These are phyloP conservation scores for Microdochium paspali DNA, from an alignment of 2,329 filamentous ascomycete species.

Conservation along the genomic window DNA sequence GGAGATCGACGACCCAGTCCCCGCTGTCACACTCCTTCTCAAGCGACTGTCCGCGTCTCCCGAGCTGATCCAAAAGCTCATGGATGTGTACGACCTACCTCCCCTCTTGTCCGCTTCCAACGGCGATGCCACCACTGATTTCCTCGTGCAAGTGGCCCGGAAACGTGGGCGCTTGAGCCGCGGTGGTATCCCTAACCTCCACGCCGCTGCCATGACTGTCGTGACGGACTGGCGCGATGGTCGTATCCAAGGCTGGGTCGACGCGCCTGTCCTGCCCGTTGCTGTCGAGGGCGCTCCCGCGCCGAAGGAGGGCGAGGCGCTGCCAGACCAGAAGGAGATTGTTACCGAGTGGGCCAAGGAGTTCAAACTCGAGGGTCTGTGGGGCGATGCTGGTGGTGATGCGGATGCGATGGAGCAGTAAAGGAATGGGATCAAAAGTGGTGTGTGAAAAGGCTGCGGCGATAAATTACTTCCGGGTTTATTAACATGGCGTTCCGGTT, in stretches of 20 bases:
- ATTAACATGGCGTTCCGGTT: background rate
- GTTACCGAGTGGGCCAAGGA: slow-evolving; percentile 80
- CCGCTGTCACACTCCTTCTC: slow-evolving; percentile 77
- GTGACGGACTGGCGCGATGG: slow-evolving; percentile 96
- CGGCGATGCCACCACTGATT: slow-evolving; percentile 78
- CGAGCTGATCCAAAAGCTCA: slow-evolving; percentile 68
- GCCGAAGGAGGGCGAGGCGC: slow-evolving; percentile 13
- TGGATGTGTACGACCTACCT: slow-evolving; percentile 76
- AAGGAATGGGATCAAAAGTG: background rate
- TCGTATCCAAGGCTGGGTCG: slow-evolving; percentile 85
- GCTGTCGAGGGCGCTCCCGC: slow-evolving; percentile 20
- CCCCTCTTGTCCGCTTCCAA: slow-evolving; percentile 61
- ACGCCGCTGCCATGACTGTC: slow-evolving; percentile 82
- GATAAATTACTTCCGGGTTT: too few species aligned
- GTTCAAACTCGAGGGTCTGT: slow-evolving; percentile 89
- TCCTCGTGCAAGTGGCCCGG: slow-evolving; percentile 87
- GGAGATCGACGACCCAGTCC: slow-evolving; percentile 86
- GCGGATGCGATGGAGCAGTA: slow-evolving; percentile 44
- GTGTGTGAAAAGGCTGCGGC: too few species aligned
- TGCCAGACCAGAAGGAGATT: slow-evolving; percentile 57
- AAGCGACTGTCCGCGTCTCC: slow-evolving; percentile 66
- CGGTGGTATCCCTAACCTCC: slow-evolving; percentile 83
- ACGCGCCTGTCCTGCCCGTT: slow-evolving; percentile 60
- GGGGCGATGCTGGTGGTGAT: slow-evolving; percentile 53
- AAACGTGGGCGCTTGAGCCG: slow-evolving; percentile 84